These are phyloP conservation scores for Spinacia oleracea DNA, from an alignment of 179 eudicot genomes.

Conservation along the genomic window DNA sequence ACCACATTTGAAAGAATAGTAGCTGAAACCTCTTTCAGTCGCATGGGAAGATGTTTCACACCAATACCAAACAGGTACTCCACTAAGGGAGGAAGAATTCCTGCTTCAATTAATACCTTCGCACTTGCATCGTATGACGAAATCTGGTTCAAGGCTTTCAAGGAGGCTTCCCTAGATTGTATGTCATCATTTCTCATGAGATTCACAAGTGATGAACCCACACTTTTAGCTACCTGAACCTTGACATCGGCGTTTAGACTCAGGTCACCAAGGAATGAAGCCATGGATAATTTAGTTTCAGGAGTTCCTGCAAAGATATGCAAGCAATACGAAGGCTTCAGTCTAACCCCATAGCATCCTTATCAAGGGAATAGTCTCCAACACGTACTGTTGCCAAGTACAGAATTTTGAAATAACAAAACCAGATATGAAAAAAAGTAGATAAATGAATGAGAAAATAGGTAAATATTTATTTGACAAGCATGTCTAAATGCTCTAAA, in stretches of 20 bases:
- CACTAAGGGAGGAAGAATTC: slow-evolving; percentile 84
- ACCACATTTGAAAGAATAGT: slow-evolving; percentile 85
- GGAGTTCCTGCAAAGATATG: slow-evolving; percentile 60
- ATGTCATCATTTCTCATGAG: slow-evolving; percentile 65
- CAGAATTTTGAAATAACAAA: background rate
- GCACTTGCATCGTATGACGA: slow-evolving; percentile 80
- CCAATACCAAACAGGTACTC: slow-evolving; percentile 70
- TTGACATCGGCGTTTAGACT: slow-evolving; percentile 78
- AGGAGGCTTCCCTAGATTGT: slow-evolving; percentile 77
- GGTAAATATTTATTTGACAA: background rate
- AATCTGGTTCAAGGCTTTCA: slow-evolving; percentile 87
- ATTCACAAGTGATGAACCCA: slow-evolving; percentile 71
- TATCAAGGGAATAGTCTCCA: background rate
- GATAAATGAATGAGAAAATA: background rate
- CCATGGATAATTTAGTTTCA: slow-evolving; percentile 84
- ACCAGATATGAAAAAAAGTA: background rate
- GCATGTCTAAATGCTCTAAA: background rate
- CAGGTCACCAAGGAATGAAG: slow-evolving; percentile 77
- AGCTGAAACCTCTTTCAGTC: slow-evolving; percentile 82
- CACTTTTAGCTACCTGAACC: slow-evolving; percentile 72
- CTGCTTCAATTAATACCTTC: slow-evolving; percentile 70
- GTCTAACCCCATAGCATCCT: background rate
- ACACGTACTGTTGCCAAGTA: background rate
- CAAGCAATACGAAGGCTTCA: slow-evolving; percentile 10
- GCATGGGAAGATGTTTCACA: slow-evolving; percentile 63